Evolutionary conservation across 2,329 filamentous ascomycete species (phyloP), one percentile per base, ranked within the genome.

Genomic region (Pseudogymnoascus sp.): DNA sequence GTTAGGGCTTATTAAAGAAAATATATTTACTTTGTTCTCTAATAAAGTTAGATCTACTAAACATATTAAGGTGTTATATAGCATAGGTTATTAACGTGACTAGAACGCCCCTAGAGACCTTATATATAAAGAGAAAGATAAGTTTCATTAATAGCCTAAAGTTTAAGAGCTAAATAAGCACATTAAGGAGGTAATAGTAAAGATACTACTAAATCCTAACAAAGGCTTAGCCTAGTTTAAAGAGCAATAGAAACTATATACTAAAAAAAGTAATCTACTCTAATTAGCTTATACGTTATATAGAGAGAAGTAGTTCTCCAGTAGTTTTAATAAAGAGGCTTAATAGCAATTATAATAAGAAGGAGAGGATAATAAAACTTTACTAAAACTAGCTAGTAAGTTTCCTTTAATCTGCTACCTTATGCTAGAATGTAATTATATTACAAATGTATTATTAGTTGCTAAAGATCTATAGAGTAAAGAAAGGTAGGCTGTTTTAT

Each of bases 71-170:
- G 16, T 23, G n/a, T 18, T 60, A 37, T 18, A n/a, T 14, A 60
- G 59, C n/a, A 60, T 60, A 34, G 59, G 31, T 37, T 16, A 60
- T 60, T 34, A 34, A 31, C 16, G 59, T 60, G 16, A 60, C n/a
- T 4, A 37, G 31, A 31, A 60, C 31, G 25, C 59, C 6, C 59
- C 59, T 14, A 60, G 28, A 37, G 31, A 34, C 16, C 59, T 60
- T 60, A 16, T n/a, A 34, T 23, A n/a, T 14, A 60, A 60, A 60
- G 31, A 34, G 31, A 60, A 18, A 60, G 16, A 16, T 18, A 28
- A 40, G 16, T 34, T 60, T 37, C 6, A 60, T 60, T n/a, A 37
- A 60, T n/a, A 16, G 3, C 59, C 25, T 18, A 34, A 60, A 37
- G 31, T 60, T 31, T 14, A 28, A 34, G 31, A 60, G 31, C 31